Base-by-base conservation (phyloP, 495 filamentous ascomycete species). In the Xylaria scruposa region DNA sequence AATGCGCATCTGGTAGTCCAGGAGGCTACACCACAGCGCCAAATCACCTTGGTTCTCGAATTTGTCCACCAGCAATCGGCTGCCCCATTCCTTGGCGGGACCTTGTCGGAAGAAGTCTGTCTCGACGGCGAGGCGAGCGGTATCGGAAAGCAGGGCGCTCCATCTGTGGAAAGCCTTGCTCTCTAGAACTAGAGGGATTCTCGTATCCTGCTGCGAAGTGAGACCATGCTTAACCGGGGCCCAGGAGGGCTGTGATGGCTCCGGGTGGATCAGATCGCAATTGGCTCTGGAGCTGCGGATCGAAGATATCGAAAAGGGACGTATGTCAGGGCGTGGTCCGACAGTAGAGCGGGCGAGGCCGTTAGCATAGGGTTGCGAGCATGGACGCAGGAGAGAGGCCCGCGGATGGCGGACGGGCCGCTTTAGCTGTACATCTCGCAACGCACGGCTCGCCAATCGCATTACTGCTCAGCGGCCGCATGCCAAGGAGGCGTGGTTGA, bases 21-120 rank as follows among this genome's bases (percentile, higher is more conserved):
- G 80, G 31, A 93, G 80, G 70, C 89, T 87, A 19, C 86, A 82
- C 92, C 92, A 94, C 13, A 93, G 81, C 17, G 81, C 76, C 67
- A 90, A 84, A 75, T 94, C 86, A 26, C 82, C 72, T 38, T 71
- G 74, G 63, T 87, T 78, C 33, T 81, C 76, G 5, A 83, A 81
- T 12, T 82, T 73, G 75, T 93, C 90, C 17, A 93, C 85, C 46
- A 92, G 76, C 44, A 86, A 81, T 26, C 36, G 77, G 71, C 67
- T 80, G 73, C n/a, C 76, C 76, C 73, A 80, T 54, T 17, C 59
- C 44, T 74, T 76, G 44, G 77, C 77, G 33, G 77, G 70, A 13
- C 77, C 77, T 17, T 36, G 62, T 29, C 67, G 76, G 38, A 81
- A 81, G 67, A 89, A 78, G 72, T 89, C 83, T 13, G 88, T 88